A percentile compares a stretch with the other conserved stretches of the same genome.
Conservation (phyloP, 331 rosid genomes). For the Prunus yedoensis region DNA sequence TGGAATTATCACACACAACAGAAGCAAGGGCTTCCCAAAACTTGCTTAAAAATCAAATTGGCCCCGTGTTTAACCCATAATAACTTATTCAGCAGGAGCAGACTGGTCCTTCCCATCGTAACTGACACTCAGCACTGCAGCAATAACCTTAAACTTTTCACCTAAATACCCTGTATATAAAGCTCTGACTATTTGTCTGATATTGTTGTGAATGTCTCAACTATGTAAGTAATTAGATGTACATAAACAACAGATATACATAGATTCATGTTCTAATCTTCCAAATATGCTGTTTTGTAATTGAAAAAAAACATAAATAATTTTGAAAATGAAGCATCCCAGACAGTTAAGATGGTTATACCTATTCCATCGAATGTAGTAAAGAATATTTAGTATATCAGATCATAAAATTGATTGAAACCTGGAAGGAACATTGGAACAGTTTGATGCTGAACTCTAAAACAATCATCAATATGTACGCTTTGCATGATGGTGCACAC, state of each 20-base stretch:
- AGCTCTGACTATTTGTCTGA: background rate
- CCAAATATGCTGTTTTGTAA: background rate
- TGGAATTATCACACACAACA: background rate
- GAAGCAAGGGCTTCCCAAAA: background rate
- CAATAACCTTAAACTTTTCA: background rate
- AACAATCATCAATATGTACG: constrained; percentile 15
- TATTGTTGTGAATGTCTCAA: background rate
- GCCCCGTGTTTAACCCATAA: too few relatives aligned
- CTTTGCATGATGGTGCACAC: constrained; percentile 30
- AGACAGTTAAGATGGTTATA: background rate
- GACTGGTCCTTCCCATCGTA: too few relatives aligned
- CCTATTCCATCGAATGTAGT: background rate
- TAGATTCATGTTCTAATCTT: background rate
- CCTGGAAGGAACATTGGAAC: background rate
- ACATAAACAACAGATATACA: background rate
- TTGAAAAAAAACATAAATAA: background rate
- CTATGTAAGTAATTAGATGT: background rate
- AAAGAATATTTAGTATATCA: background rate
- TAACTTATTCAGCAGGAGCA: too few relatives aligned
- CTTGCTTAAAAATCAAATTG: background rate
- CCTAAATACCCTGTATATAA: background rate
- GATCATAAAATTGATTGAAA: background rate
- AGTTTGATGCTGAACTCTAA: background rate
- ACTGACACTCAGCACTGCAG: background rate
- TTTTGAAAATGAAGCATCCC: background rate